Evolutionary conservation across 1,284 basidiomycete species (phyloP).

Genomic region (Ganoderma lucidum): DNA sequence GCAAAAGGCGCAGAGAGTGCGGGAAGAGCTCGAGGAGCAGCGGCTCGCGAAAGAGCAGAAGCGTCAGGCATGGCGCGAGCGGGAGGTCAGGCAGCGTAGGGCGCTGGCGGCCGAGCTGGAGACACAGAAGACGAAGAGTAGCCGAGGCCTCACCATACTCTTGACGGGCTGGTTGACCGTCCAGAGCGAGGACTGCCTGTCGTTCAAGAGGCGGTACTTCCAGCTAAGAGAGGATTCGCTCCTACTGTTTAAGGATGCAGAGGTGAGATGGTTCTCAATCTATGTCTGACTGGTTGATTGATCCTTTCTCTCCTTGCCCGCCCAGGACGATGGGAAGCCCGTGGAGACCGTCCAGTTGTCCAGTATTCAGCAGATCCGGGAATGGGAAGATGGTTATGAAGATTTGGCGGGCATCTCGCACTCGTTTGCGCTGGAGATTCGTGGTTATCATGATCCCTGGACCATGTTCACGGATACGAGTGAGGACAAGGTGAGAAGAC

Average conservation of each 20-base stretch:
- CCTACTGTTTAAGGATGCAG: constrained; percentile 61
- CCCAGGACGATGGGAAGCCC: constrained; percentile 43
- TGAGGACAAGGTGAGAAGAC: constrained; percentile 65
- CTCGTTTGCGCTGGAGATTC: constrained; percentile 74
- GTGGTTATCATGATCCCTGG: constrained; percentile 56
- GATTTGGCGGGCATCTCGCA: constrained; percentile 73
- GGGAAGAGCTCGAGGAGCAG: constrained; percentile 56
- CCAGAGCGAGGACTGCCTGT: constrained; percentile 60
- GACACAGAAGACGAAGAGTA: constrained; percentile 30
- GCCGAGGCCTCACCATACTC: constrained; percentile 40
- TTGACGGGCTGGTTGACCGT: constrained; percentile 73
- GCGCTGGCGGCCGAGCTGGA: constrained; percentile 44
- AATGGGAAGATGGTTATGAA: constrained; percentile 78
- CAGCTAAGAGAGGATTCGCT: constrained; percentile 59
- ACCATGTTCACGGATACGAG: constrained; percentile 71
- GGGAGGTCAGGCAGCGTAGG: constrained; percentile 52
- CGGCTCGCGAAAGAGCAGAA: constrained; percentile 50
- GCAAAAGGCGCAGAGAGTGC: constrained; percentile 61
- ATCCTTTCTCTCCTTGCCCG: constrained; percentile 18
- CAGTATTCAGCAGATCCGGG: constrained; percentile 57
- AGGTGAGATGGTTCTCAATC: constrained; percentile 48
- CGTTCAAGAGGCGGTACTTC: constrained; percentile 75
- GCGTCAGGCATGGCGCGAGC: constrained; percentile 52
- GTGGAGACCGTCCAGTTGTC: constrained; percentile 60
- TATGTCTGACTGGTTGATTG: not conserved